Evolutionary conservation across 345 rosid genomes (phyloP).

Genomic region (Xanthoceras sorbifolium): DNA sequence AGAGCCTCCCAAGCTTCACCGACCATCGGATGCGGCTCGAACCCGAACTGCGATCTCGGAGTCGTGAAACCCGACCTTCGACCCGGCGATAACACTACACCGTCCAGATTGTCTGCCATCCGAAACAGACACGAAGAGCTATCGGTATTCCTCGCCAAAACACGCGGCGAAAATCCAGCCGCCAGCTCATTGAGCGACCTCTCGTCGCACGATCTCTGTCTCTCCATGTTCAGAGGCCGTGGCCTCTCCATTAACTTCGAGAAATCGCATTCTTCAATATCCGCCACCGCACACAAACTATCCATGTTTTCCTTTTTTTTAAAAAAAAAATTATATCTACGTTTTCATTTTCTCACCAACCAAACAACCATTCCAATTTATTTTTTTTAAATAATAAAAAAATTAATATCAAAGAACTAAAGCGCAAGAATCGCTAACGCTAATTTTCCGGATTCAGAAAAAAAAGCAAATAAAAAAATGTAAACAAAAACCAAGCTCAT

Average conservation of each 20-base stretch:
- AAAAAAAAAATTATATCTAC: not conserved
- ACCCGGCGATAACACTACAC: constrained; percentile 49
- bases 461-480: not conserved
- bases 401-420: not conserved
- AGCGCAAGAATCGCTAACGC: constrained; percentile 6
- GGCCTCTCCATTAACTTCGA: constrained; percentile 71
- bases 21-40: constrained; percentile 67
- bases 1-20: constrained; percentile 89
- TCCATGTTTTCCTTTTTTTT: constrained; percentile 29
- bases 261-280: constrained; percentile 60
- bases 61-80: constrained; percentile 66
- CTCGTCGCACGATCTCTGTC: constrained; percentile 76
- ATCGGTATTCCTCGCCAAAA: constrained; percentile 7
- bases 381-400: not conserved
- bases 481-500: not conserved
- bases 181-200: constrained; percentile 54
- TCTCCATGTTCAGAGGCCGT: constrained; percentile 68
- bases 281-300: constrained; percentile 29
- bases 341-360: not conserved
- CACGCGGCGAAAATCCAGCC: constrained; percentile 45
- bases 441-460: not conserved
- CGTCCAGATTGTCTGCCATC: constrained; percentile 46
- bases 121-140: constrained; percentile 35
- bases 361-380: not conserved
- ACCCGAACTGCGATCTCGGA: constrained; percentile 48